Conservation (phyloP, 2,329 filamentous ascomycete genomes). For the Coniochaeta hoffmannii region DNA sequence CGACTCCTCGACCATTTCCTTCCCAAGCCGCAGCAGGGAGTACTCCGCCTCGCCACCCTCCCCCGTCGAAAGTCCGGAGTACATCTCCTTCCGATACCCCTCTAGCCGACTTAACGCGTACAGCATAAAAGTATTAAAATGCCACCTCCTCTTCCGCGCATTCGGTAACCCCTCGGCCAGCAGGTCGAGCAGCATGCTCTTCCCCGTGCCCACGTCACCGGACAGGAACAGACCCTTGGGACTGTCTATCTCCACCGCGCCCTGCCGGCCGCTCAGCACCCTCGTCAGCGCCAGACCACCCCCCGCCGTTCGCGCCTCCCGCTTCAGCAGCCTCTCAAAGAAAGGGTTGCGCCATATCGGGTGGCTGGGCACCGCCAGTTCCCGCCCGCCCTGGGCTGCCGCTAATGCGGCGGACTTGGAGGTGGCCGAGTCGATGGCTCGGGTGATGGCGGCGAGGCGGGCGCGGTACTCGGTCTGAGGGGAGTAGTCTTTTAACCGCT, state of each 20-base stretch:
- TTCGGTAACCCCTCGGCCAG: conserved; percentile 73
- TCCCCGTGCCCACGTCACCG: conserved; percentile 76
- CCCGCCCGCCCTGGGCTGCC: no score
- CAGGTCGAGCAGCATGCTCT: conserved; percentile 77
- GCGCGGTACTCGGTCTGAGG: conserved; percentile 63
- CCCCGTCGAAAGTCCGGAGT: conserved; percentile 7
- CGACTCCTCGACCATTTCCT: conserved; percentile 65
- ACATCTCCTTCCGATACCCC: conserved; percentile 42
- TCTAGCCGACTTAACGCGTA: conserved; percentile 69
- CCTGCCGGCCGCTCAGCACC: conserved; percentile 63
- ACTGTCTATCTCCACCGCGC: conserved; percentile 63
- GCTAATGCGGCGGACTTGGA: conserved; percentile 16
- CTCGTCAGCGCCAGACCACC: conserved; percentile 59
- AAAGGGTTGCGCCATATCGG: conserved; percentile 28
- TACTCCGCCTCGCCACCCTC: conserved; percentile 41
- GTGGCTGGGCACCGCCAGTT: conserved; percentile 43
- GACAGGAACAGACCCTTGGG: conserved; percentile 71
- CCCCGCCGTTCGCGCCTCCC: conserved; percentile 51
- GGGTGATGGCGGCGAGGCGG: conserved; percentile 53
- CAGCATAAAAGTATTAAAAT: conserved; percentile 84
- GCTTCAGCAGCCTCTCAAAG: conserved; percentile 18
- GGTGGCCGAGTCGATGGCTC: conserved; percentile 29
- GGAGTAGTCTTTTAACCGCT: conserved; percentile 69
- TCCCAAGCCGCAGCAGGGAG: conserved; percentile 65
- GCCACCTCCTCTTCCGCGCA: conserved; percentile 65